Evolutionary conservation across 108 stramenopile genomes (phyloP).

Genomic region (Schizochytrium sp.): DNA sequence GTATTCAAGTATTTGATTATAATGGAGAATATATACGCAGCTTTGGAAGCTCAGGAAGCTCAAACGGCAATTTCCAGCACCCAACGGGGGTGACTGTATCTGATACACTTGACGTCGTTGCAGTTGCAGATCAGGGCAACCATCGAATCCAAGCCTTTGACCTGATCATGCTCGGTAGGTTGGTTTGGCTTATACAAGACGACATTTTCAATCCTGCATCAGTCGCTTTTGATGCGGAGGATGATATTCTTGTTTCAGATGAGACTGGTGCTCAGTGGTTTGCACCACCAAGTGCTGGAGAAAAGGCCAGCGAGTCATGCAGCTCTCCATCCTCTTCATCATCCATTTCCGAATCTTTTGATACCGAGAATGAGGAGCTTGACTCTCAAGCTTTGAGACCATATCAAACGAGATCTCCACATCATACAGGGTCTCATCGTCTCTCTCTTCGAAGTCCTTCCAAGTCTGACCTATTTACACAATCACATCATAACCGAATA

Average conservation of each 20-base stretch:
- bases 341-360: no score
- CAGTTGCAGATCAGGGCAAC: conserved; percentile 28
- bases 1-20: background rate
- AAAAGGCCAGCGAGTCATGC: background rate
- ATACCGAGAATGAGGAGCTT: no score
- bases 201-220: background rate
- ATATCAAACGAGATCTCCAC: no score
- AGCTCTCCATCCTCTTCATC: no score
- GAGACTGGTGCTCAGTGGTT: conserved; percentile 36
- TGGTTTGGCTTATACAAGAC: background rate
- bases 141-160: conserved; percentile 44
- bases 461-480: no score
- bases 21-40: conserved; percentile 30
- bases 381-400: no score
- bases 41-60: background rate
- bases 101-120: background rate
- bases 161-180: background rate
- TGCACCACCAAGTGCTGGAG: conserved; percentile 24
- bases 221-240: background rate
- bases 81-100: background rate
- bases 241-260: conserved; percentile 9
- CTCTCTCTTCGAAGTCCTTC: no score
- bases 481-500: no score
- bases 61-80: background rate
- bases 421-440: no score